Evolutionary conservation across 2,329 filamentous ascomycete genomes (phyloP).

Genomic region (Penicillium polonicum): DNA sequence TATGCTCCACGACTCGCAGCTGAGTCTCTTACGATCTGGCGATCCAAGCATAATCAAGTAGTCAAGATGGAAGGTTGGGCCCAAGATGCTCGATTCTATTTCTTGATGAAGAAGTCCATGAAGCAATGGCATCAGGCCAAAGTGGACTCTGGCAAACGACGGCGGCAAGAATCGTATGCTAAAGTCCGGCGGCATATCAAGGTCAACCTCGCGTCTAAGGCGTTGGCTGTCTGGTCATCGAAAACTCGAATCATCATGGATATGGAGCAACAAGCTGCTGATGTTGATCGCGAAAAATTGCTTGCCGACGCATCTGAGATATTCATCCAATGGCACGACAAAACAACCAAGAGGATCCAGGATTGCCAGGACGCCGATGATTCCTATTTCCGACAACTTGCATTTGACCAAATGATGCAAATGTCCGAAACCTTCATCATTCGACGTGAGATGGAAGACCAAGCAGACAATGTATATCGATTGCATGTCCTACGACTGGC

Average conservation of each 20-base stretch:
- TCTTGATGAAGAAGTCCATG: conserved; percentile 50
- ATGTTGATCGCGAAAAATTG: conserved; percentile 36
- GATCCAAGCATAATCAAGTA: conserved; percentile 41
- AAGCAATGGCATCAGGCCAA: conserved; percentile 54
- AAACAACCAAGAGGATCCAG: conserved; percentile 36
- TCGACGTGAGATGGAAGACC: conserved; percentile 39
- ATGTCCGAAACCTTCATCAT: conserved; percentile 38
- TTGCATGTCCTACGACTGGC: conserved; percentile 50
- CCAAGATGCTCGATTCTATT: conserved; percentile 57
- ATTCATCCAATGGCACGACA: conserved; percentile 46
- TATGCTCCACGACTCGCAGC: conserved; percentile 43
- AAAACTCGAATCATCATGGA: conserved; percentile 33
- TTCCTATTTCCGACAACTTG: conserved; percentile 40
- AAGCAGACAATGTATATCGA: conserved; percentile 49
- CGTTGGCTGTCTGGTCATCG: conserved; percentile 41
- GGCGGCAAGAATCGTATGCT: conserved; percentile 57
- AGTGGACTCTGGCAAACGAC: conserved; percentile 50
- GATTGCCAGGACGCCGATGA: conserved; percentile 40
- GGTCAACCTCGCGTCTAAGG: conserved; percentile 51
- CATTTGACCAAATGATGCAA: conserved; percentile 38
- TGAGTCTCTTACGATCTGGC: conserved; percentile 43
- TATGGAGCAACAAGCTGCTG: conserved; percentile 43
- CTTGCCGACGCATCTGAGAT: conserved; percentile 36
- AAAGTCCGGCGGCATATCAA: conserved; percentile 55
- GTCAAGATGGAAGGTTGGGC: conserved; percentile 54